Evolutionary conservation across 306 rosid genomes (phyloP).

Genomic region (Castanopsis chinensis): DNA sequence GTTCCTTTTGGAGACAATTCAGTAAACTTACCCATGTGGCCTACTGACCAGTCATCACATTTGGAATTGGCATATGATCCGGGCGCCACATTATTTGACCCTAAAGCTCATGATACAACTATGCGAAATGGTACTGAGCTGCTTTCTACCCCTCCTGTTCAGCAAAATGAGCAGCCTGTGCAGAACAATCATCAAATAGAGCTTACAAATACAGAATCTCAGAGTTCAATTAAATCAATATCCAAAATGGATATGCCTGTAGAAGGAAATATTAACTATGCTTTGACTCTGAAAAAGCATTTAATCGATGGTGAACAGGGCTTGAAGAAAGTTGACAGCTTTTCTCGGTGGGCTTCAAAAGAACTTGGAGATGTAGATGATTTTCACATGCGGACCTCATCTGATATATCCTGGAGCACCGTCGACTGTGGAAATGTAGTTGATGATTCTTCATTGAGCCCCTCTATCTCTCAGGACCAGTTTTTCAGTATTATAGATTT

Average conservation of each 20-base stretch:
- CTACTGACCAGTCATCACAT: constrained; percentile 43
- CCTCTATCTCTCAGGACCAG: constrained; percentile 88
- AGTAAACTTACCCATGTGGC: constrained; percentile 43
- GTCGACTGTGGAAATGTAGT: constrained; percentile 62
- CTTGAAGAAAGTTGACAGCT: constrained; percentile 91
- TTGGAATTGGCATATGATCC: constrained; percentile 45
- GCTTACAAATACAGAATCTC: constrained; percentile 41
- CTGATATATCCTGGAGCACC: constrained; percentile 79
- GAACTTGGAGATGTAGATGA: constrained; percentile 81
- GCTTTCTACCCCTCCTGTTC: constrained; percentile 31
- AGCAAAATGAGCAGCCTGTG: constrained; percentile 33
- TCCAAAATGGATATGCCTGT: constrained; percentile 35
- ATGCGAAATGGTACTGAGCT: constrained; percentile 32
- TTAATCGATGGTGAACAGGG: constrained; percentile 63
- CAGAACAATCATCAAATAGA: constrained; percentile 34
- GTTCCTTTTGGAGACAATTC: constrained; percentile 52
- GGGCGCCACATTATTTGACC: constrained; percentile 28
- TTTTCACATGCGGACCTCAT: constrained; percentile 69
- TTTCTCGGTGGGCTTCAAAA: constrained; percentile 75
- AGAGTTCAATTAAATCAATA: constrained; percentile 21
- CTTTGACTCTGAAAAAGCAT: constrained; percentile 50
- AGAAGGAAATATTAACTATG: constrained; percentile 52
- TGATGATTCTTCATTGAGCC: constrained; percentile 75
- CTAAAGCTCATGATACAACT: constrained; percentile 26
- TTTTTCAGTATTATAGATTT: constrained; percentile 70